Percentiles rank a stretch among this genome's conserved stretches.
Evolutionary conservation across 345 rosid species (phyloP).

Genomic region (Gossypium arboreum): DNA sequence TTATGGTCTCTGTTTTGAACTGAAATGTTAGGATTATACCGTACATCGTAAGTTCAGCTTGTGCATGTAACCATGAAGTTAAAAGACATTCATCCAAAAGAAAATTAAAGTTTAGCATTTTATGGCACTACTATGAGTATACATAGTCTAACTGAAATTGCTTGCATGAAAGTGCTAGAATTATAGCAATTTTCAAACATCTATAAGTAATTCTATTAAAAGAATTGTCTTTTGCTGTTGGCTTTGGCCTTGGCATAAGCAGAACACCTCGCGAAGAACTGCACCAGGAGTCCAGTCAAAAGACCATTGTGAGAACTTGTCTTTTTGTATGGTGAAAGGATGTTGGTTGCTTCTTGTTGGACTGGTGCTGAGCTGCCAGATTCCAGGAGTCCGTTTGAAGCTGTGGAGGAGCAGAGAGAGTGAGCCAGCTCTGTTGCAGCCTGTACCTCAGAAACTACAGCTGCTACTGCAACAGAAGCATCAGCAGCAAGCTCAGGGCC

Average conservation of each 20-base stretch:
- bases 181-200: too few species aligned
- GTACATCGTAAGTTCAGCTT: background rate
- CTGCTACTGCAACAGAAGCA: constrained; percentile 47
- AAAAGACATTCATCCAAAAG: background rate
- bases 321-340: constrained; percentile 30
- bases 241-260: constrained; percentile 18
- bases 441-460: constrained; percentile 33
- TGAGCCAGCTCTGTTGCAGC: constrained; percentile 27
- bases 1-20: background rate
- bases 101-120: background rate
- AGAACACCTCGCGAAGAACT: constrained; percentile 34
- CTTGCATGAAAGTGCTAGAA: background rate
- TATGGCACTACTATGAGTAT: background rate
- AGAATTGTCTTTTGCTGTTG: constrained; percentile 15
- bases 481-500: constrained; percentile 42
- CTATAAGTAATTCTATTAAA: background rate
- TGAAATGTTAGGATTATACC: background rate
- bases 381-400: constrained; percentile 30
- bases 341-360: constrained; percentile 53
- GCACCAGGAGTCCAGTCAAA: constrained; percentile 16
- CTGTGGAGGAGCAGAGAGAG: constrained; percentile 27
- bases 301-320: constrained; percentile 23
- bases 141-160: background rate
- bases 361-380: constrained; percentile 33
- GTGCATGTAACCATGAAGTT: background rate